Conservation (phyloP, 495 filamentous ascomycete genomes). For the Penicillium tannophilum region DNA sequence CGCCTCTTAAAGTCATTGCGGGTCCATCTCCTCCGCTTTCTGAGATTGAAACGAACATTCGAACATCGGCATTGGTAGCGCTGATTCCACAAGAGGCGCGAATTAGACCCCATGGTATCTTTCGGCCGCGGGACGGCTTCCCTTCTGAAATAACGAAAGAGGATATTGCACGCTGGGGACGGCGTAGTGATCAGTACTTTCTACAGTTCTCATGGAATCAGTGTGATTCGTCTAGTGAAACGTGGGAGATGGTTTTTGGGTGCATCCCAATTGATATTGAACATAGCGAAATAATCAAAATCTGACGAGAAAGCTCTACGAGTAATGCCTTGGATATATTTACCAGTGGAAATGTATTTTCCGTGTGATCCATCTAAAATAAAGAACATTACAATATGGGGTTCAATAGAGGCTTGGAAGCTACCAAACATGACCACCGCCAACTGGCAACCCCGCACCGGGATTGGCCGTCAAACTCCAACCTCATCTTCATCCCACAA, state of each 20-base stretch:
- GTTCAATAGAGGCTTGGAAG: not conserved
- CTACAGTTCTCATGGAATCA: conserved; percentile 21
- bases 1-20: not conserved
- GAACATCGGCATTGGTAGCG: not conserved
- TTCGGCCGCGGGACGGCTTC: conserved; percentile 17
- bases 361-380: too few species aligned
- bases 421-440: not conserved
- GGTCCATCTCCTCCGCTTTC: not conserved
- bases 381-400: too few species aligned
- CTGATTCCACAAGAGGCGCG: conserved; percentile 26
- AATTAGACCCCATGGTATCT: conserved; percentile 18
- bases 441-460: conserved; percentile 16
- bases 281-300: not conserved
- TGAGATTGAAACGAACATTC: not conserved
- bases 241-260: conserved; percentile 5
- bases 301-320: not conserved
- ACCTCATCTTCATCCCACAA: not conserved
- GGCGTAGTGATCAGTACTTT: conserved; percentile 19
- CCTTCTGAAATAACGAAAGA: conserved; percentile 13
- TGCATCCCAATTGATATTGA: conserved; percentile 6
- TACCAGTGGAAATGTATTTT: too few species aligned
- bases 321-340: not conserved
- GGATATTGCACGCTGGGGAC: conserved; percentile 20
- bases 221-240: not conserved
- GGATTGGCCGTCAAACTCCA: conserved; percentile 13